phyloP scores from a whole-genome alignment of 1,284 basidiomycete species.

The Leccinum brunneo-olivaceum region DNA sequence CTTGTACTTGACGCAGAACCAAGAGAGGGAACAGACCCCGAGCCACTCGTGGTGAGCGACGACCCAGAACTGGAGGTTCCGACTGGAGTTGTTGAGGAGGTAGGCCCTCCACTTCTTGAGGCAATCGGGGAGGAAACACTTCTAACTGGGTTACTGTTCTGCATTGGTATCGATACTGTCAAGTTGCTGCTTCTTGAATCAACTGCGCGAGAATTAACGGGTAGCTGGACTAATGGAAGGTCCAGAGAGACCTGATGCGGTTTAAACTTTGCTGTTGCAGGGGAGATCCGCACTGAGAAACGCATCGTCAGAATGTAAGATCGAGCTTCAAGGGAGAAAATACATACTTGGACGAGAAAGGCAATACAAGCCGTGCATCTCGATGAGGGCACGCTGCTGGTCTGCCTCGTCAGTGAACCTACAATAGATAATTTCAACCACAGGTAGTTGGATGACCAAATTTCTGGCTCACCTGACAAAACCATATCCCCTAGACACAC shows the following conservation, averaged over 20 bases:
- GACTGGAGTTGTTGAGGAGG: conserved; percentile 36
- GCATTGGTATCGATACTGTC: conserved; percentile 43
- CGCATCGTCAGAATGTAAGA: conserved; percentile 27
- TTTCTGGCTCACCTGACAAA: conserved; percentile 64
- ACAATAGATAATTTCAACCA: conserved; percentile 9
- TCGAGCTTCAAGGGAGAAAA: conserved; percentile 9
- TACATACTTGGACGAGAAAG: conserved; percentile 75
- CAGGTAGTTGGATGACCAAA: background rate
- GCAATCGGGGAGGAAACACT: conserved; percentile 67
- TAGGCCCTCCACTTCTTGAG: conserved; percentile 30
- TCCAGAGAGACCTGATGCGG: conserved; percentile 44
- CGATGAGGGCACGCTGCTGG: conserved; percentile 80
- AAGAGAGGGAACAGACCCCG: conserved; percentile 50
- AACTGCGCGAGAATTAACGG: conserved; percentile 26
- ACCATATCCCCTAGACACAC: conserved; percentile 84
- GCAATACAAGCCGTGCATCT: conserved; percentile 86
- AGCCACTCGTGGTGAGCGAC: conserved; percentile 42
- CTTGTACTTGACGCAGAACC: conserved; percentile 49
- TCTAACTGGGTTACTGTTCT: conserved; percentile 40
- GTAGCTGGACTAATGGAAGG: conserved; percentile 44
- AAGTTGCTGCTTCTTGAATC: conserved; percentile 33
- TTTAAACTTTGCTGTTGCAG: conserved; percentile 84
- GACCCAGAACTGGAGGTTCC: conserved; percentile 49
- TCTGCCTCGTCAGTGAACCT: conserved; percentile 84
- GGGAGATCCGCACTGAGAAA: conserved; percentile 74